Percentiles rank a stretch among this genome's conserved stretches.
These are phyloP conservation scores for Naegleria lovaniensis DNA, from an alignment of 208 protist species.

Conservation along the genomic window DNA sequence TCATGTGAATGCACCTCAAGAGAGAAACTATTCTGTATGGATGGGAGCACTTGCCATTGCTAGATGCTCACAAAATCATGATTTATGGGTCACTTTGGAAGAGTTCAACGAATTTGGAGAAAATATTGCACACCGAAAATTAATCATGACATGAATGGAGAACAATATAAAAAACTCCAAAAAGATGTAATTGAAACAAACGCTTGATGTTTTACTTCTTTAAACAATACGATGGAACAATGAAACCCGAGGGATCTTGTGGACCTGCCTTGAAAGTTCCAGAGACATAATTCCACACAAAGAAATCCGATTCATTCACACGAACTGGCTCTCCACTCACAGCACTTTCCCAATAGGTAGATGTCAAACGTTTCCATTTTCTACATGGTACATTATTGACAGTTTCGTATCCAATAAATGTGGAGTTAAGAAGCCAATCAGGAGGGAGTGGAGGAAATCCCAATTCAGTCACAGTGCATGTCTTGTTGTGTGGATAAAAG, in stretches of 20 bases:
- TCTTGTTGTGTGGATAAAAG: neutral
- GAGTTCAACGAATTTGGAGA: constrained; percentile 83
- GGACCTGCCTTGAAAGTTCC: neutral
- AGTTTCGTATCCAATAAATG: neutral
- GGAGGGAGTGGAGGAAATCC: neutral
- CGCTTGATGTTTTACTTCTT: too few species aligned
- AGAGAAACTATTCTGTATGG: constrained; percentile 93
- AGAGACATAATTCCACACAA: neutral
- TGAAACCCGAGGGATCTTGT: neutral
- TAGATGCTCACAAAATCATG: constrained; percentile 66
- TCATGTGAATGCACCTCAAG: constrained; percentile 87
- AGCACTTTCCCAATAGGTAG: neutral
- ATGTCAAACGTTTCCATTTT: neutral
- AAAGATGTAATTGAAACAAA: too few species aligned
- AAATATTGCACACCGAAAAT: constrained; percentile 53
- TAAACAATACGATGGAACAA: neutral
- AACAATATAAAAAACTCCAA: too few species aligned
- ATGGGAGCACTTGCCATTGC: constrained; percentile 90
- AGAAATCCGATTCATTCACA: neutral
- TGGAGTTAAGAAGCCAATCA: neutral
- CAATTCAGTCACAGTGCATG: neutral
- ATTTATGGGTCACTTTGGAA: constrained; percentile 79
- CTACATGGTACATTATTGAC: neutral
- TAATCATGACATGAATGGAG: too few species aligned
- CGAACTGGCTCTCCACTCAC: neutral